Base-by-base conservation (phyloP, 2,329 filamentous ascomycete genomes). In the Neopestalotiopsis rosae region DNA sequence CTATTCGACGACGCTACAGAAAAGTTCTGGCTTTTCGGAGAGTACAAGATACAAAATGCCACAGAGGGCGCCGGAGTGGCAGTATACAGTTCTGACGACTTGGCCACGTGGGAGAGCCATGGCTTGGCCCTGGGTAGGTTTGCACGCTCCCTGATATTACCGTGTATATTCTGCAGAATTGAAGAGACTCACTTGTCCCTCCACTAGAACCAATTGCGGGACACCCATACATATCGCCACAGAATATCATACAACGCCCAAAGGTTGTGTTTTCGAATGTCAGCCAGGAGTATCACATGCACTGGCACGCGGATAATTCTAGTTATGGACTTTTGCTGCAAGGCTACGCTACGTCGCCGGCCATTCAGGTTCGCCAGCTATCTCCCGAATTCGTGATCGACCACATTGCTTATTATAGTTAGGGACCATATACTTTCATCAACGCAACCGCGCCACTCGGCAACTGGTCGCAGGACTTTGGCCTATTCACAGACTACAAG, bases 381-480 rank as follows among this genome's bases (percentile, higher is more conserved):
- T 7, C 4, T 13, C 3, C 7, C 1, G 0, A 59, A 28, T 34
- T 24, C 5, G 1, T 61, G 14, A 7, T 32, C 84, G 17, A 28
- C 24, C 24, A 28, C 3, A 28, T 28, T 28, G 24, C 24, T 28
- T 28, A 28, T 28, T 28, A 81, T 34, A 84, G 87, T 67, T 81
- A 79, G 0, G 87, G 87, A 0, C 87, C 87, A 0, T 89, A 89
- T 74, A 81, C 74, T 1, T 89, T 89, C 69, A 79, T 87, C 14
- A 81, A 86, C 56, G 88, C 86, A 1, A 85, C 83, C 0, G 79
- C 83, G 0, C 88, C 88, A 0, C 82, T 90, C 0, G 88, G 88
- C 1, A 90, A 90, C 75, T 90, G 88, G 88, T 89, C 86, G 0
- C 88, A 90, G 71, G 88, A 90, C 67, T 90, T 89, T 61, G 88